These are phyloP conservation scores for Carpinus fangiana DNA, from an alignment of 306 rosid species.

Conservation along the genomic window DNA sequence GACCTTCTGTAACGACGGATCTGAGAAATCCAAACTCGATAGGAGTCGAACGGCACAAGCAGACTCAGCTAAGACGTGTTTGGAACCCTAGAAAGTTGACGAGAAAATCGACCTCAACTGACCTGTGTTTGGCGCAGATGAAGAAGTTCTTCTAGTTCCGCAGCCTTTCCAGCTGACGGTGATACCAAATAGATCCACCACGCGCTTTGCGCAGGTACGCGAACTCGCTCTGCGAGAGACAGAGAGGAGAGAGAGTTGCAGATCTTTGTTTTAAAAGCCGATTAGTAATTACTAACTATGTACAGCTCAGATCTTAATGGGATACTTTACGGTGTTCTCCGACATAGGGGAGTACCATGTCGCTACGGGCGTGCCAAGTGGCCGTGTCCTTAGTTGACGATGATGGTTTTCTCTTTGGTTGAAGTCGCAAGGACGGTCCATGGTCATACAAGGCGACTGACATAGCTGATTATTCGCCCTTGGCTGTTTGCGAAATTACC, in stretches of 20 bases:
- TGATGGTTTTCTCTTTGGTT: slow-evolving; percentile 10
- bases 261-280: slow-evolving; percentile 36
- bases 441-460: slow-evolving; percentile 49
- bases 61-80: slow-evolving; percentile 9
- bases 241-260: slow-evolving; percentile 31
- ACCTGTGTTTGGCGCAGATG: slow-evolving; percentile 47
- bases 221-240: slow-evolving; percentile 2
- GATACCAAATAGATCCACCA: slow-evolving; percentile 37
- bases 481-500: background rate
- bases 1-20: slow-evolving; percentile 37
- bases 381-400: slow-evolving; percentile 23
- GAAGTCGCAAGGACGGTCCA: slow-evolving; percentile 15
- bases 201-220: slow-evolving; percentile 6
- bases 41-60: slow-evolving; percentile 18
- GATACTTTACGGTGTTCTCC: slow-evolving; percentile 25
- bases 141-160: slow-evolving; percentile 34
- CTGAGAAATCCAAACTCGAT: slow-evolving; percentile 30
- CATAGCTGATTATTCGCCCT: slow-evolving; percentile 5
- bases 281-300: slow-evolving; percentile 41
- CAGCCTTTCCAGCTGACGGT: slow-evolving; percentile 41
- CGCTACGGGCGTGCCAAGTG: background rate
- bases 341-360: slow-evolving; percentile 35
- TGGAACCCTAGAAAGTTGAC: slow-evolving; percentile 36
- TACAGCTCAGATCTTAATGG: slow-evolving; percentile 50
- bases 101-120: slow-evolving; percentile 33